A percentile compares a stretch with the other conserved stretches of the same genome.
Conservation (phyloP, 768 basidiomycete species). For the Cystoderma amianthinum region DNA sequence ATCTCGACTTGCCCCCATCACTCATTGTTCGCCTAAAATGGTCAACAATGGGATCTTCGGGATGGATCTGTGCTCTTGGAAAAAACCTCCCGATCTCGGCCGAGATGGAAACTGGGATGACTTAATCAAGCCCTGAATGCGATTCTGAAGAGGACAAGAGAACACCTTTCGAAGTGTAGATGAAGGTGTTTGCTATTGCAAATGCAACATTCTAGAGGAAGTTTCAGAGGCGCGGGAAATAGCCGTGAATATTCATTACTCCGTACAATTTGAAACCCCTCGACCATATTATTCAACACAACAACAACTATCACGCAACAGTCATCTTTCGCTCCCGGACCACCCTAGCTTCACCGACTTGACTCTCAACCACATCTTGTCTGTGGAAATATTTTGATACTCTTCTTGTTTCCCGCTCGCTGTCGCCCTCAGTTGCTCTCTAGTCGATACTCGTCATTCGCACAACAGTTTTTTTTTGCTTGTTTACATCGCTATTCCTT, state of each 20-base stretch:
- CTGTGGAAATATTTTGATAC: slow-evolving; percentile 10
- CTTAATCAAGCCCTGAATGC: not conserved
- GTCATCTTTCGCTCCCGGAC: slow-evolving; percentile 6
- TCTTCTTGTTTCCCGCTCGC: slow-evolving; percentile 17
- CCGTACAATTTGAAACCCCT: slow-evolving; percentile 29
- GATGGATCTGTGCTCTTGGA: not conserved
- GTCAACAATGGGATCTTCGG: slow-evolving; percentile 13
- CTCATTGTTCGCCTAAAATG: slow-evolving; percentile 23
- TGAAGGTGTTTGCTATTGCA: not conserved
- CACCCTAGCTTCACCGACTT: slow-evolving; percentile 12
- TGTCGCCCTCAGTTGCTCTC: slow-evolving; percentile 31
- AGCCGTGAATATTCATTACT: slow-evolving; percentile 19
- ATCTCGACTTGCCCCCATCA: slow-evolving; percentile 1
- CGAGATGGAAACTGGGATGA: not conserved
- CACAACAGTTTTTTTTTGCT: slow-evolving; percentile 24
- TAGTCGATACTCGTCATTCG: slow-evolving; percentile 29
- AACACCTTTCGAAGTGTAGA: not conserved
- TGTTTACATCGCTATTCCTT: slow-evolving; percentile 17
- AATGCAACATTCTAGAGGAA: slow-evolving; percentile 1
- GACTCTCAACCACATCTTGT: slow-evolving; percentile 6
- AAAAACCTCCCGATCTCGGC: not conserved
- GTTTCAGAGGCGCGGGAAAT: slow-evolving; percentile 27
- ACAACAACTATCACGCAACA: slow-evolving; percentile 4
- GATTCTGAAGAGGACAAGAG: not conserved
- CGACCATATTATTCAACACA: slow-evolving; percentile 9